Percentiles rank a stretch among this genome's conserved stretches.
Conservation (phyloP, 257 asterid species). For the Gynochthodes officinalis region DNA sequence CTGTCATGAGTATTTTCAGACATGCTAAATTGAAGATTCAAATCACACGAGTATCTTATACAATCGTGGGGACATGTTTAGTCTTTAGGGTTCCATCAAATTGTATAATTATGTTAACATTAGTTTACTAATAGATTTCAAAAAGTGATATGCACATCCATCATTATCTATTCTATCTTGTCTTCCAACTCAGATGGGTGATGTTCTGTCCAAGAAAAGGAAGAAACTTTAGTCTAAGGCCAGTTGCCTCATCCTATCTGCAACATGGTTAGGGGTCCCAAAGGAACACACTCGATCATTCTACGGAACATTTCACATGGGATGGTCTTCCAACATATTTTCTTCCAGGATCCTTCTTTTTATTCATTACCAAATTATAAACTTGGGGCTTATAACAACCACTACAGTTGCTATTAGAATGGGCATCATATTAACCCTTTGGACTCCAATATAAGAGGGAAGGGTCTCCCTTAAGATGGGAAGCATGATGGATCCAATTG, state of each 20-base stretch:
- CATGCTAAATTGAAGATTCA: not conserved
- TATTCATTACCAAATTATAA: constrained; percentile 13
- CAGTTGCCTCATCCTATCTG: constrained; percentile 11
- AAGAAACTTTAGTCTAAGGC: constrained; percentile 15
- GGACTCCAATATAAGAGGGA: not conserved
- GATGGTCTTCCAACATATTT: constrained; percentile 32
- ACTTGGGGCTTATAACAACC: constrained; percentile 6
- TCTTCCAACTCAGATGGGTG: constrained; percentile 22
- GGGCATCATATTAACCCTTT: not conserved
- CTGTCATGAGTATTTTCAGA: not conserved
- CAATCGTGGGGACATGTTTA: not conserved
- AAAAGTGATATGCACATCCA: constrained; percentile 8
- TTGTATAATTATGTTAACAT: not conserved
- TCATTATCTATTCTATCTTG: not conserved
- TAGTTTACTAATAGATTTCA: not conserved
- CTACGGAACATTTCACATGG: constrained; percentile 38
- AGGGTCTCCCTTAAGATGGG: too few species aligned
- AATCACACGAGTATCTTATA: too few species aligned
- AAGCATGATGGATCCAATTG: not conserved
- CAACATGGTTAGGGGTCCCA: constrained; percentile 20
- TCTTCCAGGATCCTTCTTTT: constrained; percentile 8
- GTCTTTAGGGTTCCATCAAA: not conserved
- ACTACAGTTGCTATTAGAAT: not conserved
- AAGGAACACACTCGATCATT: constrained; percentile 21
- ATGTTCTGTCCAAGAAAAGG: constrained; percentile 12